phyloP scores from a whole-genome alignment of 306 rosid genomes.

The Trifolium pratense region DNA sequence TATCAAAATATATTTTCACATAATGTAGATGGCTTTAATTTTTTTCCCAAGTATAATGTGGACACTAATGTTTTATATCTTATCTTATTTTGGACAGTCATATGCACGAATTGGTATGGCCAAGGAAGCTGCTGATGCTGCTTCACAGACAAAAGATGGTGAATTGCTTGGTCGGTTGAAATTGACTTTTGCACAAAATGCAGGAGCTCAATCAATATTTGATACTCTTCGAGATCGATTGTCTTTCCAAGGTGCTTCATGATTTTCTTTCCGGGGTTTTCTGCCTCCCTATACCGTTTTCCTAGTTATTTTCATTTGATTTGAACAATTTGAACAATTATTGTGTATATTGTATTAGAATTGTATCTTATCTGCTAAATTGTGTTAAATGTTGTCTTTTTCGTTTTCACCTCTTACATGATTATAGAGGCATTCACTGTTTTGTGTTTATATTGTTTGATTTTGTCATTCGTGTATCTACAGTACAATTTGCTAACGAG shows the following conservation, averaged over 20 bases:
- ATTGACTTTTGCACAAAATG: constrained; percentile 77
- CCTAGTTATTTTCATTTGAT: neutral
- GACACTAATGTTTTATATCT: constrained; percentile 14
- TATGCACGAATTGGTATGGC: constrained; percentile 97
- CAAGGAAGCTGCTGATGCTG: constrained; percentile 98
- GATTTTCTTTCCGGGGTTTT: constrained; percentile 33
- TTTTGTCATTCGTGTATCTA: constrained; percentile 34
- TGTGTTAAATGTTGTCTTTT: constrained; percentile 33
- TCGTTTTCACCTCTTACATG: neutral
- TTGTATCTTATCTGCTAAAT: constrained; percentile 42
- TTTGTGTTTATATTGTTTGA: constrained; percentile 18
- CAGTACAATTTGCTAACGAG: constrained; percentile 8
- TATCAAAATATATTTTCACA: neutral
- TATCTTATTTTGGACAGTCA: constrained; percentile 58
- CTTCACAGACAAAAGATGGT: constrained; percentile 93
- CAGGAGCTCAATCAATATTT: constrained; percentile 80
- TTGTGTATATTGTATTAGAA: constrained; percentile 51
- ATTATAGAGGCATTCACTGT: constrained; percentile 34
- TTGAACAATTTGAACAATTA: neutral
- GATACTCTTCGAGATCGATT: constrained; percentile 86
- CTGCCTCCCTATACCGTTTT: neutral
- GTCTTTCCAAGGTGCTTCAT: constrained; percentile 79
- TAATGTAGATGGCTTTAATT: neutral
- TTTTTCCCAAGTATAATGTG: constrained; percentile 4
- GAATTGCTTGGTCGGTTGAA: constrained; percentile 92